These are phyloP conservation scores for Fusarium paranaense DNA, from an alignment of 2,329 filamentous ascomycete genomes.

Conservation along the genomic window DNA sequence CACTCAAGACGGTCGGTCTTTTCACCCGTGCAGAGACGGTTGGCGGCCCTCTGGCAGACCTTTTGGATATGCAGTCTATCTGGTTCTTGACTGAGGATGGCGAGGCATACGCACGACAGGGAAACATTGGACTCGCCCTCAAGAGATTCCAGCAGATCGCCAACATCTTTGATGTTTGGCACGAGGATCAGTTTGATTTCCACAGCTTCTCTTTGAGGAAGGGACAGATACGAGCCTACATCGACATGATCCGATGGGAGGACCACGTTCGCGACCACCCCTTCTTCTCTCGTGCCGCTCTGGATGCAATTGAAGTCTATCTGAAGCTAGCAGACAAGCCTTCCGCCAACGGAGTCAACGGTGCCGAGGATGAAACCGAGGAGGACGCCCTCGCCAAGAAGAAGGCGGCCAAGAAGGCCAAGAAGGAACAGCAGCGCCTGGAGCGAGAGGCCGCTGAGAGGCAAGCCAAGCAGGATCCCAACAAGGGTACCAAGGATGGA, in stretches of 20 bases:
- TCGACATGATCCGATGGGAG: conserved; percentile 98
- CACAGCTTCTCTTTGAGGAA: conserved; percentile 98
- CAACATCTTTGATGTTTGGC: conserved; percentile 96
- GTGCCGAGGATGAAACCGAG: conserved; percentile 60
- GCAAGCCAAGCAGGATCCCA: conserved; percentile 83
- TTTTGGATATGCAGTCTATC: conserved; percentile 98
- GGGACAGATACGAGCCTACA: conserved; percentile 92
- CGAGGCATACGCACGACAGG: conserved; percentile 85
- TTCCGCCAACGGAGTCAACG: conserved; percentile 72
- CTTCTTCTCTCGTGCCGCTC: conserved; percentile 87
- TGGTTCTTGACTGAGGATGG: conserved; percentile 98
- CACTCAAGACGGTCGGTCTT: conserved; percentile 87
- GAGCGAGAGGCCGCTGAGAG: conserved; percentile 85
- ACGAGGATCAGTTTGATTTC: conserved; percentile 99
- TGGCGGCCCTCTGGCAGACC: conserved; percentile 88
- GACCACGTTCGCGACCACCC: conserved; percentile 91
- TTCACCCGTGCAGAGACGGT: conserved; percentile 93
- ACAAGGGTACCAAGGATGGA: conserved; percentile 73
- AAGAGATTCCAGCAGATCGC: conserved; percentile 92
- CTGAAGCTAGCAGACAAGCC: conserved; percentile 82
- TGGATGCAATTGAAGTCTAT: conserved; percentile 85
- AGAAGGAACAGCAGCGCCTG: conserved; percentile 73
- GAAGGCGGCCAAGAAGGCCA: conserved; percentile 91
- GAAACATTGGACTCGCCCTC: conserved; percentile 84
- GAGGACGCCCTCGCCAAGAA: conserved; percentile 78